phyloP scores from a whole-genome alignment of 2,329 filamentous ascomycete species.

The Aspergillus thermomutatus region DNA sequence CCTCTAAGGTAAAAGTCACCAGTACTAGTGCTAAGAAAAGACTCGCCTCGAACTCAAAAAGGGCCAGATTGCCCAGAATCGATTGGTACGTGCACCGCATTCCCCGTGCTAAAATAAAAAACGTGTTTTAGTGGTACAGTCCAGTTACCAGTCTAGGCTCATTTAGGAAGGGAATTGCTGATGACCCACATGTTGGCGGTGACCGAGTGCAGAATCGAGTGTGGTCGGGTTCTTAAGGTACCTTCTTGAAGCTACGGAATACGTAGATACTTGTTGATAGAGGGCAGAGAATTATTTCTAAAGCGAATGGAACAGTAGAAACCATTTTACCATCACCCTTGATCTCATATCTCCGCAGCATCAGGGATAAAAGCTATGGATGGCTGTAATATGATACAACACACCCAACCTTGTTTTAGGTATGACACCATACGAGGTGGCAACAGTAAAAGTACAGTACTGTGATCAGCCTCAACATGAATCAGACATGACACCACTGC shows the following conservation, averaged over 20 bases:
- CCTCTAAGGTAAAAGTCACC: not conserved
- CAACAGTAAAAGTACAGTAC: not conserved
- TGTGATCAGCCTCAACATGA: not conserved
- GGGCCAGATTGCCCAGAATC: not conserved
- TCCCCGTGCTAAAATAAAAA: not conserved
- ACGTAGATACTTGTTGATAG: too few relatives aligned
- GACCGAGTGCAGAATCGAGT: not conserved
- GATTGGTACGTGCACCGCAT: not conserved
- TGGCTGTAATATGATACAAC: not conserved
- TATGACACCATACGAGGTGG: not conserved
- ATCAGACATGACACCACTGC: not conserved
- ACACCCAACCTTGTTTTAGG: not conserved
- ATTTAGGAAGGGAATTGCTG: not conserved
- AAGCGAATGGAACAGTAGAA: not conserved
- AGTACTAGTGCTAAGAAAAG: not conserved
- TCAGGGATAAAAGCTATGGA: not conserved
- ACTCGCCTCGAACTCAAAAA: not conserved
- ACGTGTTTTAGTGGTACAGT: not conserved
- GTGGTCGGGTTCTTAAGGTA: not conserved
- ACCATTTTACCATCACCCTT: not conserved
- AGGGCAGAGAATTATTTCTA: not conserved
- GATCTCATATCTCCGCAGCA: too few relatives aligned
- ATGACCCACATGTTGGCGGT: not conserved
- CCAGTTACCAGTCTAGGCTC: not conserved
- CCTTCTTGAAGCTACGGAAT: too few relatives aligned